A percentile compares a stretch with the other conserved stretches of the same genome.
Evolutionary conservation across 805 yeast species (phyloP).

Genomic region (Kazachstania kunashirensis): DNA sequence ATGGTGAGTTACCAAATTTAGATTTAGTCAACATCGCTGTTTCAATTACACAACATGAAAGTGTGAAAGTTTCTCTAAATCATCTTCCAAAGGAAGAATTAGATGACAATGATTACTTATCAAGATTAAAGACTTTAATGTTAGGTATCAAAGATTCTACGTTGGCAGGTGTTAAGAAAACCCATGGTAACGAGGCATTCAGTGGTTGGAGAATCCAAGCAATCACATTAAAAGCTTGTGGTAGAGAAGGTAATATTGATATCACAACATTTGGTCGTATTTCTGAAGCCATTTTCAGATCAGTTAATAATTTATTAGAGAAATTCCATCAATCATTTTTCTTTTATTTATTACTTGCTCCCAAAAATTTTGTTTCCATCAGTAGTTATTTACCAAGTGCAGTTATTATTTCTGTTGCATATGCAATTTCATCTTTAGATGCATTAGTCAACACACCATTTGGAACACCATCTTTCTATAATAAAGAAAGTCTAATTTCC

Average conservation of each 20-base stretch:
- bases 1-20: constrained; percentile 92
- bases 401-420: constrained; percentile 56
- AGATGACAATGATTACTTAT: constrained; percentile 38
- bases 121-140: constrained; percentile 49
- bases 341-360: constrained; percentile 75
- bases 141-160: constrained; percentile 63
- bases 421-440: constrained; percentile 58
- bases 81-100: constrained; percentile 40
- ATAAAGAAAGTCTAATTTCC: constrained; percentile 15
- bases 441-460: constrained; percentile 35
- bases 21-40: constrained; percentile 80
- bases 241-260: constrained; percentile 56
- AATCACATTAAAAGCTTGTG: constrained; percentile 64
- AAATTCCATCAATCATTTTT: constrained; percentile 96
- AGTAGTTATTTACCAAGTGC: constrained; percentile 90
- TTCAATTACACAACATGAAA: constrained; percentile 66
- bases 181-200: constrained; percentile 79
- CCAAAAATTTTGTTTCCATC: constrained; percentile 76
- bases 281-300: constrained; percentile 76
- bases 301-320: constrained; percentile 84
- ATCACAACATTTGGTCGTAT: constrained; percentile 88
- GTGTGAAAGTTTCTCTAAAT: constrained; percentile 59
- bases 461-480: constrained; percentile 9
- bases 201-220: constrained; percentile 96
- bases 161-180: constrained; percentile 53